Conservation (phyloP, 192 early-diverging fungal genomes). For the Backusella psychrophila region DNA sequence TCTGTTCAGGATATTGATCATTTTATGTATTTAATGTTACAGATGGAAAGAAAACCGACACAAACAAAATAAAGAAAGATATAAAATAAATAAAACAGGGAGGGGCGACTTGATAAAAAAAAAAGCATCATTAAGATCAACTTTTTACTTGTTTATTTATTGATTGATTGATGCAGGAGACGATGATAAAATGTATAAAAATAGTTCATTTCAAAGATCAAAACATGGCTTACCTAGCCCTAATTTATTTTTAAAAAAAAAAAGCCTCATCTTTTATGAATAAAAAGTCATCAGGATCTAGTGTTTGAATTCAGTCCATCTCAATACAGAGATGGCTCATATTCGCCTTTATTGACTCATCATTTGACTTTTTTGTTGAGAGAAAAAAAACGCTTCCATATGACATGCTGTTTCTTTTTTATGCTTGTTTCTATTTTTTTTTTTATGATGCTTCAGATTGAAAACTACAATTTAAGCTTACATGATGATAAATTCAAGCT, state of each 20-base stretch:
- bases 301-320: not conserved
- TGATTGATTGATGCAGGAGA: not conserved
- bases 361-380: not conserved
- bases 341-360: slow-evolving; percentile 4
- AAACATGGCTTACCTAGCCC: not conserved
- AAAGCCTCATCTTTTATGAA: not conserved
- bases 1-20: not conserved
- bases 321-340: not conserved
- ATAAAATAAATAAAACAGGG: not conserved
- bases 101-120: not conserved
- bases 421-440: not conserved
- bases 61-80: not conserved
- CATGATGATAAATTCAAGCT: not conserved
- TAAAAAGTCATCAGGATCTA: slow-evolving; percentile 2
- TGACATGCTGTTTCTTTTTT: not conserved
- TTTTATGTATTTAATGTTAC: no score
- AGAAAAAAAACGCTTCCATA: not conserved
- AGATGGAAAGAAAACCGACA: not conserved
- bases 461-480: slow-evolving; percentile 7
- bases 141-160: not conserved
- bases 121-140: not conserved
- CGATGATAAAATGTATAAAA: not conserved
- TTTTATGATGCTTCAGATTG: not conserved
- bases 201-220: not conserved
- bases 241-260: not conserved